Base-by-base conservation (phyloP, 164 flowering plant genomes). In the Magnolia officinalis region DNA sequence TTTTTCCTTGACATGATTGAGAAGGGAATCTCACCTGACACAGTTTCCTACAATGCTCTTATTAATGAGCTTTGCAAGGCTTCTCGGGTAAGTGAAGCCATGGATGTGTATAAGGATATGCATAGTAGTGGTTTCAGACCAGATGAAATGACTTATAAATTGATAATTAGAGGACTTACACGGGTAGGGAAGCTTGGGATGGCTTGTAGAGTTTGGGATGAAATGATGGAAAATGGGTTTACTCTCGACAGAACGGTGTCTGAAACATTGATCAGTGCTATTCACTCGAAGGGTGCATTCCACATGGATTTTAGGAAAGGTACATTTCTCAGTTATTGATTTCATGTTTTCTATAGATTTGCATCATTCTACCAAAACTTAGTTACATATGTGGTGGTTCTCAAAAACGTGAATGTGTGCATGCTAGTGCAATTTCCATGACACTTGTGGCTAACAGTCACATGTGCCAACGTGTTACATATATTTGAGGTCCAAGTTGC, bases 171-270 rank as follows among this genome's bases (percentile, higher is more conserved):
- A 76, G 99, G 95, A 51, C 94, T 94, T 31, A 61, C 94, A 80
- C 77, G 74, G 75, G 96, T 89, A 81, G 82, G 86, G 26, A 89
- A 89, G 82, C 79, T 93, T 76, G 76, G 87, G 63, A 50, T 72
- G 70, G 98, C 98, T 80, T 87, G 92, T 85, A 80, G 61, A 67
- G 80, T 94, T 58, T 96, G 99, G 98, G 96, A 94, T 84, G 85
- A 88, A 79, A 96, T 96, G 99, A 93, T 96, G 98, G 96, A 90
- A 78, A 91, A 89, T 79, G 99, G 99, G 7, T 90, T 89, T 79
- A 88, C 94, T 31, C 94, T 96, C 75, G 95, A 94, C n/a, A 77
- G 83, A 74, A 73, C 80, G 72, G 80, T 89, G 78, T 89, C 95
- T 45, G 87, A 89, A 78, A 82, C 83, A 31, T 90, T 96, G 21